Conservation (phyloP, 371 early-diverging fungal genomes). For the Syncephalastrum racemosum region DNA sequence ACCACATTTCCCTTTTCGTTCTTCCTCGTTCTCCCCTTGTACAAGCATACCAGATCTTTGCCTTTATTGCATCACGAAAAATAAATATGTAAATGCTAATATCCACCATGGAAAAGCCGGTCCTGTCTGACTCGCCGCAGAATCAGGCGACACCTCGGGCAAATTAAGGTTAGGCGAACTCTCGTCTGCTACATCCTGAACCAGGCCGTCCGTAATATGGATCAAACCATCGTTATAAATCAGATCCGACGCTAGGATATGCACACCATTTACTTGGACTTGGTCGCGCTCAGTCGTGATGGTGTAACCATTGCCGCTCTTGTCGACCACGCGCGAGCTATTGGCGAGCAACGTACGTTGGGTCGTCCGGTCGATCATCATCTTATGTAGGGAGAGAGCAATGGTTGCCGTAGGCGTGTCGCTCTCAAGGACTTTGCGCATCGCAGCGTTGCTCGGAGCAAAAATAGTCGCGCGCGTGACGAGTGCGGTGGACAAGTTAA, state of each 20-base stretch:
- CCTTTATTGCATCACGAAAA: no score
- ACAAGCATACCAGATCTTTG: no score
- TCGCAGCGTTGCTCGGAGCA: constrained; percentile 15
- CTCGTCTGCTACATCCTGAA: neutral
- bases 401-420: neutral
- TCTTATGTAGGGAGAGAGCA: neutral
- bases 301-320: constrained; percentile 5
- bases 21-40: no score
- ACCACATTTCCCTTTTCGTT: no score
- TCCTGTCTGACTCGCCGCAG: no score
- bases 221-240: constrained; percentile 10
- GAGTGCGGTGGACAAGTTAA: constrained; percentile 6
- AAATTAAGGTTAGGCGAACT: no score
- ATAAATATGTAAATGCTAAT: no score
- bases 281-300: neutral
- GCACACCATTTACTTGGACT: constrained; percentile 4
- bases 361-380: constrained; percentile 5
- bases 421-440: neutral
- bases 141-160: no score
- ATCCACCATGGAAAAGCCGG: no score
- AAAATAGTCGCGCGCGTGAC: constrained; percentile 12
- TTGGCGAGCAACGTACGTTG: neutral
- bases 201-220: constrained; percentile 10
- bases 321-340: constrained; percentile 3
- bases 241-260: constrained; percentile 3